Base-by-base conservation (phyloP, 768 basidiomycete species). In the Auricularia auricula-judae region DNA sequence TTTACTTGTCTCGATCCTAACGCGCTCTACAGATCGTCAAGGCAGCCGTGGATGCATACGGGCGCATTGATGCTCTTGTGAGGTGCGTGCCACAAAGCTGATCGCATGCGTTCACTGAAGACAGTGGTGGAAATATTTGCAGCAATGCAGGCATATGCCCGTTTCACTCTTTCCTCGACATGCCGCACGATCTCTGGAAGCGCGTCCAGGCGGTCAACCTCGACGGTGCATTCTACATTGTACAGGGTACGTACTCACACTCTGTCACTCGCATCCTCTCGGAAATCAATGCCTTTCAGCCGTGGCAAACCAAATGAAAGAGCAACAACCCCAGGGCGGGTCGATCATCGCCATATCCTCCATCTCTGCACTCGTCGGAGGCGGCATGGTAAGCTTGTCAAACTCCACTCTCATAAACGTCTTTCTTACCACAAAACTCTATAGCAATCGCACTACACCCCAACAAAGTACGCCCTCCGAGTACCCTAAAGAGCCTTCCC, bases 361-460 rank as follows among this genome's bases (percentile, higher is more conserved):
- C n/a, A 89, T 90, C 65, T 88, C 86, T 34, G 89, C 88, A 0
- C 79, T 89, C 18, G 87, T 90, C 59, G 89, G 89, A 7, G 89
- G 89, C 16, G 88, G 34, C 65, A 61, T 53, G 35, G 39, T 42
- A 42, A 7, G 39, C 39, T 39, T 3, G 8, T 39, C 12, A 39
- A 7, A 7, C 12, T 12, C 39, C 39, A 8, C 39, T 14, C 39
- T 51, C 35, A 29, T 2, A 29, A 0, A 29, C 0, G 0, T 2
- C 47, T 56, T 60, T 62, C n/a, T 29, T 36, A 47, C 42, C 7
- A 61, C 47, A 29, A 29, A 29, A 4, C 29, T 7, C 39, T 8
- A 0, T 42, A 42, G 39, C 18, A 23, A 62, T 36, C 56, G 21
- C 60, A 51, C n/a, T 36, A 39, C 60, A 4, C 54, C 43, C 16